Conservation (phyloP, 306 rosid species). For the Cicer cuneatum region DNA sequence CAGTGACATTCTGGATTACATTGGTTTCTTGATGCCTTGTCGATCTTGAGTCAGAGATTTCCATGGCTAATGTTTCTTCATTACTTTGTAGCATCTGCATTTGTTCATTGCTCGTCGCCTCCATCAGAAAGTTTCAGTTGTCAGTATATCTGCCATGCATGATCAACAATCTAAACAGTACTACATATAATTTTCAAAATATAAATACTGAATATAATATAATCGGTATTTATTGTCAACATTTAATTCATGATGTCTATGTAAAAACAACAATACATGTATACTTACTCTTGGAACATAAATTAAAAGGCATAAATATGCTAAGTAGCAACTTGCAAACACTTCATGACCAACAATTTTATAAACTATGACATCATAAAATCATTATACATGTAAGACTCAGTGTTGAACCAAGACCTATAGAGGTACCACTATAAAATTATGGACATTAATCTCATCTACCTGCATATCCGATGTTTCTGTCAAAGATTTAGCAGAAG, state of each 20-base stretch:
- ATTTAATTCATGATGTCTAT: constrained; percentile 3
- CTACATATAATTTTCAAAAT: neutral
- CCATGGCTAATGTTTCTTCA: constrained; percentile 47
- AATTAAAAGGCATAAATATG: neutral
- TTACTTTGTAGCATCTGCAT: constrained; percentile 41
- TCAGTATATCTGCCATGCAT: constrained; percentile 38
- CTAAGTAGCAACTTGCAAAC: constrained; percentile 35
- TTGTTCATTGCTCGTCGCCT: constrained; percentile 51
- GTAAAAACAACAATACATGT: neutral
- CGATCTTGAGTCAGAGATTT: constrained; percentile 46
- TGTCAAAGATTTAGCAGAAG: constrained; percentile 54
- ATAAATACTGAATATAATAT: constrained; percentile 11
- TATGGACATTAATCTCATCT: constrained; percentile 39
- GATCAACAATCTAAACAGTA: constrained; percentile 19
- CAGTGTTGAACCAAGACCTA: neutral
- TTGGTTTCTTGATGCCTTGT: constrained; percentile 42
- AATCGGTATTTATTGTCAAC: neutral
- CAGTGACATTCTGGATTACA: constrained; percentile 39
- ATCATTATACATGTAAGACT: constrained; percentile 4
- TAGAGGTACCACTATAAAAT: constrained; percentile 1
- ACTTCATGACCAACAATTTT: neutral
- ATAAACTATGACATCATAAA: constrained; percentile 10
- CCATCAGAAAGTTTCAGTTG: constrained; percentile 39
- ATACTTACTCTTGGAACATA: constrained; percentile 1
- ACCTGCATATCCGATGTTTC: constrained; percentile 49